Percentiles rank a stretch among this genome's conserved stretches.
Conservation (phyloP, 2,329 filamentous ascomycete species). For the Aspergillus sp. region DNA sequence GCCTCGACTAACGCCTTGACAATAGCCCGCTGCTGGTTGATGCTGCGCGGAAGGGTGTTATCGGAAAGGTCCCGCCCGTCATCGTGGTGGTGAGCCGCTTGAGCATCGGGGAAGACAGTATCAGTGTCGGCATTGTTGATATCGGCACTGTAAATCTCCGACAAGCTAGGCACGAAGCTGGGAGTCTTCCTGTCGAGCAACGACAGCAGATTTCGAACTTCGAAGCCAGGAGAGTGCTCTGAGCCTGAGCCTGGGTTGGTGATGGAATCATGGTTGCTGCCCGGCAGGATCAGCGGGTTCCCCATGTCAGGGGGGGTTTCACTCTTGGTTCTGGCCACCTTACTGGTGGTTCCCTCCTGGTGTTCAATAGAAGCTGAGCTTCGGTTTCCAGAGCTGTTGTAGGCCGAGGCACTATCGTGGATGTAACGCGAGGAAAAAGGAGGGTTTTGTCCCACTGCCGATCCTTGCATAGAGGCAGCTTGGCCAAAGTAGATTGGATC, state of each 20-base stretch:
- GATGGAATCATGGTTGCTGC: not conserved
- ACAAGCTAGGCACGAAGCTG: not conserved
- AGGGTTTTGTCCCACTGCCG: not conserved
- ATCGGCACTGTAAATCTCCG: not conserved
- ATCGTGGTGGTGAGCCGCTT: not conserved
- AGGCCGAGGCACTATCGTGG: not conserved
- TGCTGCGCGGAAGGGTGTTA: constrained; percentile 18
- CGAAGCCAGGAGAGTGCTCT: not conserved
- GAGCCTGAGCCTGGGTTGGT: not conserved
- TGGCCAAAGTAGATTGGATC: too few relatives aligned
- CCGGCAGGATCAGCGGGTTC: not conserved
- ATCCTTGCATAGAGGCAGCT: not conserved
- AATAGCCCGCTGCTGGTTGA: constrained; percentile 14
- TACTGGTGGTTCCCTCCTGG: not conserved
- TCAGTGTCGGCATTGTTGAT: not conserved
- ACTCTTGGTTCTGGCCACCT: too few relatives aligned
- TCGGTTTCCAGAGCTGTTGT: not conserved
- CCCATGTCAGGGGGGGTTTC: not conserved
- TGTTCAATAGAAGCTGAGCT: not conserved
- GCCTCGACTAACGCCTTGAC: constrained; percentile 25
- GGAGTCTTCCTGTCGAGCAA: not conserved
- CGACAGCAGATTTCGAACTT: not conserved
- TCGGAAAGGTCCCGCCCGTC: constrained; percentile 3
- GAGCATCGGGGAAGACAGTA: not conserved
- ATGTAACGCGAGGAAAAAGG: not conserved